Conservation (phyloP, 1,284 basidiomycete species). For the Trichosporon sp. region DNA sequence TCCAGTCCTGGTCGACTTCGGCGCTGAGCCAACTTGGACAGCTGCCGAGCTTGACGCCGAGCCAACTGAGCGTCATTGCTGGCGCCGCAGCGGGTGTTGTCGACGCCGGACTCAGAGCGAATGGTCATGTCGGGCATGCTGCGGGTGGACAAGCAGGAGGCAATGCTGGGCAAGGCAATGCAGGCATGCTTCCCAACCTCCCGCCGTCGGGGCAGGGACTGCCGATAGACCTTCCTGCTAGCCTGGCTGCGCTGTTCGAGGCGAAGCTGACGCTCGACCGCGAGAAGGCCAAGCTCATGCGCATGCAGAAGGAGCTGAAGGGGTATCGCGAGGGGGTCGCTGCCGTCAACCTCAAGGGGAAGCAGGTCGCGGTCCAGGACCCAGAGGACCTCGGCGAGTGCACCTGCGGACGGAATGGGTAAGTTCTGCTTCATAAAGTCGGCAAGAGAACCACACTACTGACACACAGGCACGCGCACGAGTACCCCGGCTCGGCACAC, state of each 20-base stretch:
- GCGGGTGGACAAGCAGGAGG: too few relatives aligned
- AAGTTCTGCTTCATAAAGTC: not conserved
- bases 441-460: not conserved
- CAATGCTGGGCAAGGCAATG: constrained; percentile 7
- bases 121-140: not conserved
- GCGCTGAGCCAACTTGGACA: constrained; percentile 33
- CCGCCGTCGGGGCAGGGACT: constrained; percentile 12
- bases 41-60: constrained; percentile 36
- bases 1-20: constrained; percentile 38
- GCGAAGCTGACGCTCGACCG: constrained; percentile 46
- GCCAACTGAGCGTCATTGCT: constrained; percentile 38
- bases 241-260: constrained; percentile 45
- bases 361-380: constrained; percentile 25
- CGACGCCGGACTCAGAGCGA: constrained; percentile 22
- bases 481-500: constrained; percentile 25
- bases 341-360: constrained; percentile 23
- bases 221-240: constrained; percentile 41
- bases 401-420: constrained; percentile 37
- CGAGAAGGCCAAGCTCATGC: constrained; percentile 45
- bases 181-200: not conserved
- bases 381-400: constrained; percentile 33
- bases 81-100: constrained; percentile 39
- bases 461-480: constrained; percentile 16
- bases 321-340: constrained; percentile 38
- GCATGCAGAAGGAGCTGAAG: constrained; percentile 47